A percentile compares a stretch with the other conserved stretches of the same genome.
Evolutionary conservation across 2,329 filamentous ascomycete genomes (phyloP).

Genomic region (Hypoxylon rubiginosum): DNA sequence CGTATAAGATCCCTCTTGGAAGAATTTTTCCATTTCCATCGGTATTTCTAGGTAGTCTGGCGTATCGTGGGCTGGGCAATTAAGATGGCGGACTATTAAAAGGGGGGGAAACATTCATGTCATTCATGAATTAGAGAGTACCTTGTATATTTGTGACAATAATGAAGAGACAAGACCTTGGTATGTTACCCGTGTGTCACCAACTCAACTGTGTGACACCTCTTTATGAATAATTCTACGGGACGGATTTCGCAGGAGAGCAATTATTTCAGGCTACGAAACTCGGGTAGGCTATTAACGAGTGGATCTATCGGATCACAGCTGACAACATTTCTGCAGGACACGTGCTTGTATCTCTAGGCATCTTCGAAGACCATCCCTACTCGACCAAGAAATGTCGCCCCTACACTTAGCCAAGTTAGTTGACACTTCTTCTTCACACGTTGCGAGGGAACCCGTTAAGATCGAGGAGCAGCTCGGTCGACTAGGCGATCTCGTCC

Average conservation of each 20-base stretch:
- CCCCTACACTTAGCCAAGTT: background rate
- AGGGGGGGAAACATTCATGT: slow-evolving; percentile 24
- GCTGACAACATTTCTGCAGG: background rate
- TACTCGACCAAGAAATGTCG: background rate
- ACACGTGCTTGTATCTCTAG: background rate
- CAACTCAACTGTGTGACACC: background rate
- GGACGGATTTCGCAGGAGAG: background rate
- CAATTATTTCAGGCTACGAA: background rate
- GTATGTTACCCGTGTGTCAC: slow-evolving; percentile 3
- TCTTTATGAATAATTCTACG: background rate
- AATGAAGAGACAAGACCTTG: slow-evolving; percentile 38
- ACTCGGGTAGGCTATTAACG: background rate
- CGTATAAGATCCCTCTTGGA: slow-evolving; percentile 59
- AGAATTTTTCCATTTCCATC: slow-evolving; percentile 22
- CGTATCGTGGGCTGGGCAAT: slow-evolving; percentile 43
- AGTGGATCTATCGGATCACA: background rate
- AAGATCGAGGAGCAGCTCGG: slow-evolving; percentile 38
- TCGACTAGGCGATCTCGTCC: slow-evolving; percentile 37
- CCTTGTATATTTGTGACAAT: slow-evolving; percentile 43
- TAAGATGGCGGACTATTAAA: slow-evolving; percentile 36
- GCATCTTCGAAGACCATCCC: background rate
- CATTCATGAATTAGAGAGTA: slow-evolving; percentile 29
- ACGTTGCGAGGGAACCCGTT: slow-evolving; percentile 42
- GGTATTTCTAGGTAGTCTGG: slow-evolving; percentile 44
- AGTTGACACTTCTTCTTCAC: background rate